phyloP scores from a whole-genome alignment of 805 yeast species.

The Spencermartinsiella europaea region DNA sequence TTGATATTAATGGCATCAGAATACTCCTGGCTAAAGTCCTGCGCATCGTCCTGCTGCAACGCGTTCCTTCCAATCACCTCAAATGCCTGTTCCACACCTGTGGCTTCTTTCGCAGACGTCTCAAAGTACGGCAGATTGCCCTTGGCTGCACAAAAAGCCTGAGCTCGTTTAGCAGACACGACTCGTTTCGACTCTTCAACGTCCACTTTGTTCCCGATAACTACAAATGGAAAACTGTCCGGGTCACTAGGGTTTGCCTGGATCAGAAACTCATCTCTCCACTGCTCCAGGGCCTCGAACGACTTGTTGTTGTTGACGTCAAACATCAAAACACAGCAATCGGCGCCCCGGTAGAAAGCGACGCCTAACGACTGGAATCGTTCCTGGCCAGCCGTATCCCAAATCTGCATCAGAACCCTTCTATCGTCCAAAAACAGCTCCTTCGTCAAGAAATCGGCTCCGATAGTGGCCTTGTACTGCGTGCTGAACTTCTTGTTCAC shows the following conservation, averaged over 20 bases:
- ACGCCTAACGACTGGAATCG: slow-evolving; percentile 95
- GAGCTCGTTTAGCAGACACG: slow-evolving; percentile 56
- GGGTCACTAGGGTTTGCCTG: slow-evolving; percentile 94
- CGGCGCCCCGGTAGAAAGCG: slow-evolving; percentile 96
- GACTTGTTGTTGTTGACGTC: slow-evolving; percentile 95
- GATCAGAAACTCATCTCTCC: slow-evolving; percentile 93
- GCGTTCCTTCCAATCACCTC: slow-evolving; percentile 96
- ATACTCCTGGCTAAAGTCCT: slow-evolving; percentile 88
- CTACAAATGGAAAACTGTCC: slow-evolving; percentile 91
- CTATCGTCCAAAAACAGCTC: slow-evolving; percentile 83
- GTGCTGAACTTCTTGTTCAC: slow-evolving; percentile 91
- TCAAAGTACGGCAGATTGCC: slow-evolving; percentile 91
- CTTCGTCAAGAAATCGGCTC: slow-evolving; percentile 93
- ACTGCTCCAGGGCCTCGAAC: slow-evolving; percentile 78
- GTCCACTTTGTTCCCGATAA: slow-evolving; percentile 91
- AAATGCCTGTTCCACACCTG: slow-evolving; percentile 91
- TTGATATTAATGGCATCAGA: slow-evolving; percentile 95
- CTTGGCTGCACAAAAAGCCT: slow-evolving; percentile 53
- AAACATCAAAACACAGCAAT: slow-evolving; percentile 92
- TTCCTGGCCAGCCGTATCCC: slow-evolving; percentile 99
- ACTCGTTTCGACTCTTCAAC: slow-evolving; percentile 85
- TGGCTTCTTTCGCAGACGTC: slow-evolving; percentile 96
- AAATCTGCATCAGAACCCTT: slow-evolving; percentile 68
- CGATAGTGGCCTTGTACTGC: slow-evolving; percentile 96
- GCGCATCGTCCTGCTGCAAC: slow-evolving; percentile 87